These are phyloP conservation scores for Monotropa hypopitys DNA, from an alignment of 179 eudicot genomes.

Conservation along the genomic window DNA sequence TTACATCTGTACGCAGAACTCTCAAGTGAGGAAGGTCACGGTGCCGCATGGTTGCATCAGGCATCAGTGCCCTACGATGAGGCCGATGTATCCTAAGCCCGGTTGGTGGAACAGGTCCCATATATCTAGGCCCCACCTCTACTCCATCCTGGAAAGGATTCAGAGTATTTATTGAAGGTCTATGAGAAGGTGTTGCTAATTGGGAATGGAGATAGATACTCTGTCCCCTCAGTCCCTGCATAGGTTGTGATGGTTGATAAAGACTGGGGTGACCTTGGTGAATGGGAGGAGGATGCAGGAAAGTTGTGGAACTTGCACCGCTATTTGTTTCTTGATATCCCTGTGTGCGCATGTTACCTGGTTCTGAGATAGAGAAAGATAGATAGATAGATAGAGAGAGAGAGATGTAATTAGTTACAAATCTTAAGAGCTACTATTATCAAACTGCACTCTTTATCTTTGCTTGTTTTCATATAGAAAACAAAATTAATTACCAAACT, in stretches of 20 bases:
- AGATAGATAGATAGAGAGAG: constrained; percentile 4
- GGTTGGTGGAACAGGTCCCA: constrained; percentile 32
- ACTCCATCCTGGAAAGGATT: constrained; percentile 32
- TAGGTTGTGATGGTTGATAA: constrained; percentile 40
- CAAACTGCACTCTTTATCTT: not conserved
- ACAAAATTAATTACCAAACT: not conserved
- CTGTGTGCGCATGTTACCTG: constrained; percentile 30
- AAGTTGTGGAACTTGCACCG: constrained; percentile 35
- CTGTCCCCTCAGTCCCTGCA: constrained; percentile 44
- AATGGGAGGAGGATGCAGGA: constrained; percentile 39
- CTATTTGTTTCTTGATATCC: constrained; percentile 48
- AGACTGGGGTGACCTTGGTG: constrained; percentile 40
- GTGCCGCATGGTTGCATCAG: constrained; percentile 51
- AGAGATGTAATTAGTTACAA: not conserved
- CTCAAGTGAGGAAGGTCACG: constrained; percentile 58
- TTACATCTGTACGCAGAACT: constrained; percentile 67
- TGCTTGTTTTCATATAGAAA: not conserved
- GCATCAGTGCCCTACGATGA: constrained; percentile 37
- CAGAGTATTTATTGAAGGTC: constrained; percentile 27
- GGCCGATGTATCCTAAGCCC: constrained; percentile 54
- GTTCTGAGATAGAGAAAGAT: constrained; percentile 22
- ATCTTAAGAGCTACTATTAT: not conserved
- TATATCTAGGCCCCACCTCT: constrained; percentile 31
- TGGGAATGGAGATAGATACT: constrained; percentile 42
- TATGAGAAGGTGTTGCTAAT: constrained; percentile 35